Evolutionary conservation across 768 basidiomycete species (phyloP), one percentile per base, ranked within the genome.

Genomic region (Boletus subparvulus): DNA sequence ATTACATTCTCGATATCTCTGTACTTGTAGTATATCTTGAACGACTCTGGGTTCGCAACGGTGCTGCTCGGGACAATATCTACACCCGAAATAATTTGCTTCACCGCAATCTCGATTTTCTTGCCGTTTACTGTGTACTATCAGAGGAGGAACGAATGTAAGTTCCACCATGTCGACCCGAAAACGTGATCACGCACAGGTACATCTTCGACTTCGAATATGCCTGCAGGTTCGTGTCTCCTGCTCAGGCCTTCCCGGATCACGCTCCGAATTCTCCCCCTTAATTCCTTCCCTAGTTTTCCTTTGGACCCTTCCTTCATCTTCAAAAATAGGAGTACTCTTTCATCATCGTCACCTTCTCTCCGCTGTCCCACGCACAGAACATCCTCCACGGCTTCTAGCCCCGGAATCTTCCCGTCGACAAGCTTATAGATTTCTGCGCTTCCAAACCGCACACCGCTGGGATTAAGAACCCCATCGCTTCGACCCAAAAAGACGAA

Each of bases 391-490:
- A 92, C 65, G 12, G 66, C 71, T 16, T 70, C 62, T 56, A 89
- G 86, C 49, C 78, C 74, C 41, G 87, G 82, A 10, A 36, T 56
- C 30, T 60, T 49, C 35, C 58, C 43, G 28, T 60, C 55, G 55
- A 92, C 72, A 12, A 89, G 81, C 8, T 81, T 75, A 62, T 93
- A 92, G n/a, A 92, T 88, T 69, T 92, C 90, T 6, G 79, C 84
- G 1, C 88, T 89, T 36, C 90, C 90, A 65, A 92, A 92, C 5
- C 91, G 83, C 50, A 92, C 84, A 7, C 90, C 90, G 32, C 84
- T 85, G 4, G 90, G 90, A 59, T 92, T 92, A 32, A 88, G 75
- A 16, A 88, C 88, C 16, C 84, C 86, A 56, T 88, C 86, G 60
- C 86, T 87, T 59, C 86, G 78, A 13, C 86, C 86, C n/a, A 86